These are phyloP conservation scores for Eutrema japonicum DNA, from an alignment of 345 rosid species.

Conservation along the genomic window DNA sequence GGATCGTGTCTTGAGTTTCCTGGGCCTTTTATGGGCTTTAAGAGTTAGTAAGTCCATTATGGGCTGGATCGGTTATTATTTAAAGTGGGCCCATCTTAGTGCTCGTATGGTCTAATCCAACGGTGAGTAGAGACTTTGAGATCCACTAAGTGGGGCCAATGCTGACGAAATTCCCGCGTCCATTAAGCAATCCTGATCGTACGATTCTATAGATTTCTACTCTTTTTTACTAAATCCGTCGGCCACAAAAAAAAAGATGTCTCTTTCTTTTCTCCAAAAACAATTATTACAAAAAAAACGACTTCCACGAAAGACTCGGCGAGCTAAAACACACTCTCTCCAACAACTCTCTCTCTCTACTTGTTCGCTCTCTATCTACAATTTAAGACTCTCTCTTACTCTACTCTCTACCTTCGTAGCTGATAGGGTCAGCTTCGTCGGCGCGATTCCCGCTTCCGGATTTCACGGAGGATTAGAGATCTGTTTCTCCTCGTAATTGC, in stretches of 20 bases:
- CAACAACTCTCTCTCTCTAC: slow-evolving; percentile 10
- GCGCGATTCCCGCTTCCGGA: slow-evolving; percentile 42
- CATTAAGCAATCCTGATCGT: no score
- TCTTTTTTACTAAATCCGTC: slow-evolving; percentile 40
- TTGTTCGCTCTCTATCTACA: not conserved
- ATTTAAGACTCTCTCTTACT: slow-evolving; percentile 14
- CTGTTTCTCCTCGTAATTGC: slow-evolving; percentile 21
- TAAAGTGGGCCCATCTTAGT: no score
- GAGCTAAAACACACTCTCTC: slow-evolving; percentile 23
- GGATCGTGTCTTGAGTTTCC: no score
- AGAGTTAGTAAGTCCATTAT: not conserved
- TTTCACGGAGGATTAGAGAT: slow-evolving; percentile 36
- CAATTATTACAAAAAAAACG: not conserved
- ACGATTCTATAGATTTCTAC: not conserved
- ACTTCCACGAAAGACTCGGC: slow-evolving; percentile 31
- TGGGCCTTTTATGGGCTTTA: not conserved
- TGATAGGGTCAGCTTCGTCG: slow-evolving; percentile 46
- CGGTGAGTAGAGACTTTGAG: no score
- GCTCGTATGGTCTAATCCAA: no score
- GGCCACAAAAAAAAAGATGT: slow-evolving; percentile 32
- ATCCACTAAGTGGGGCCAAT: no score
- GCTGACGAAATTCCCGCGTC: no score
- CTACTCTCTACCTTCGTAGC: slow-evolving; percentile 27
- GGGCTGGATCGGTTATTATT: not conserved
- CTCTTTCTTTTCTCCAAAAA: not conserved